Evolutionary conservation across 2,329 filamentous ascomycete genomes (phyloP).

Genomic region (Drechslera avenae): DNA sequence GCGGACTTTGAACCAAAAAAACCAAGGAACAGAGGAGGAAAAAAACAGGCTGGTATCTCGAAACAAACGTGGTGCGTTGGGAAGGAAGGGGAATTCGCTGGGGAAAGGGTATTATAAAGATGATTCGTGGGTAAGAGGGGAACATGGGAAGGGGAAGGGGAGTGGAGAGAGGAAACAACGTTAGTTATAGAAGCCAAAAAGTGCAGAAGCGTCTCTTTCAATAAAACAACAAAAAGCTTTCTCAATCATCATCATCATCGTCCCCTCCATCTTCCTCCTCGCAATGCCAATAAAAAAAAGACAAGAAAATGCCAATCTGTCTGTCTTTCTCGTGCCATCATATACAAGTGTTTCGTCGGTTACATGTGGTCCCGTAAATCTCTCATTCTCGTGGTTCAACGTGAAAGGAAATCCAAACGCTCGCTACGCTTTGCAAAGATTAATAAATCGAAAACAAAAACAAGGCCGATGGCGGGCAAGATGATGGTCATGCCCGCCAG

Average conservation of each 20-base stretch:
- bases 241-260: constrained; percentile 6
- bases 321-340: constrained; percentile 18
- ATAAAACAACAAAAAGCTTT: constrained; percentile 11
- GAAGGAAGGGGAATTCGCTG: constrained; percentile 6
- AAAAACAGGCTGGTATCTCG: constrained; percentile 17
- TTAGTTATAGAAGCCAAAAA: too few species aligned
- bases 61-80: neutral
- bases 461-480: constrained; percentile 21
- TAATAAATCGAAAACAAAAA: constrained; percentile 20
- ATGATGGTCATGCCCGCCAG: constrained; percentile 10
- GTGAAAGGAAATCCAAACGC: constrained; percentile 38
- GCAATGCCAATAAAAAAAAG: neutral
- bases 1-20: neutral
- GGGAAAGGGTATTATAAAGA: constrained; percentile 19
- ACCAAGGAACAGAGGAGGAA: neutral
- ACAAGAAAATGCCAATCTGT: constrained; percentile 8
- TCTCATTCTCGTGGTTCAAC: constrained; percentile 24
- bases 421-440: constrained; percentile 42
- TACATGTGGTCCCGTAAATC: constrained; percentile 18
- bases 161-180: constrained; percentile 8
- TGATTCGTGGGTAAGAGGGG: neutral
- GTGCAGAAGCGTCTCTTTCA: constrained; percentile 18
- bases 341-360: constrained; percentile 29
- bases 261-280: neutral
- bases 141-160: constrained; percentile 1